A percentile compares a stretch with the other conserved stretches of the same genome.
Conservation (phyloP, 129 eudicot species). For the Deinandra increscens region DNA sequence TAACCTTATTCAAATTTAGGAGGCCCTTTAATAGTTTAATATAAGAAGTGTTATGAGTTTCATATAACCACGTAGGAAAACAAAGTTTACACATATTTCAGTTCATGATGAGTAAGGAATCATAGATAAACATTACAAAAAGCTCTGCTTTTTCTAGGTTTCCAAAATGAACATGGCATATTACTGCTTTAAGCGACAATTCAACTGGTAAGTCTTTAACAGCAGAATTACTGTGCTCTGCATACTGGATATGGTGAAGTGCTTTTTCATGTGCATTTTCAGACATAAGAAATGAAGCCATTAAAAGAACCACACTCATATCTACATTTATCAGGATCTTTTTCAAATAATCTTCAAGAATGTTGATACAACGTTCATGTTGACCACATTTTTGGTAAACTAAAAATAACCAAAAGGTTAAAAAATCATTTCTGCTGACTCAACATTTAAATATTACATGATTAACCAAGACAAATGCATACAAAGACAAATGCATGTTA, state of each 20-base stretch:
- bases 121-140: constrained; percentile 16
- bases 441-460: too few species aligned
- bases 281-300: constrained; percentile 60
- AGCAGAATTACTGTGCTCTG: constrained; percentile 39
- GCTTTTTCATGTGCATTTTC: constrained; percentile 51
- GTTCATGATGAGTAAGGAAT: constrained; percentile 2
- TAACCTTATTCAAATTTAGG: constrained; percentile 47
- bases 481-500: too few species aligned
- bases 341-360: constrained; percentile 63
- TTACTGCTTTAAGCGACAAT: constrained; percentile 63
- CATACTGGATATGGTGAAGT: constrained; percentile 69
- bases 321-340: constrained; percentile 52
- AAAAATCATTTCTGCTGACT: too few species aligned
- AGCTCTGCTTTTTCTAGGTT: constrained; percentile 74
- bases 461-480: too few species aligned
- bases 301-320: too few species aligned
- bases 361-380: constrained; percentile 51
- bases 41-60: constrained; percentile 4
- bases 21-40: constrained; percentile 45
- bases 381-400: constrained; percentile 70
- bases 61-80: constrained; percentile 2
- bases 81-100: neutral
- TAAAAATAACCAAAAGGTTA: constrained; percentile 35
- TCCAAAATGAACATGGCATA: constrained; percentile 82
- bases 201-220: constrained; percentile 55